Base-by-base conservation (phyloP, 1,284 basidiomycete species). In the Tilletia indica region DNA sequence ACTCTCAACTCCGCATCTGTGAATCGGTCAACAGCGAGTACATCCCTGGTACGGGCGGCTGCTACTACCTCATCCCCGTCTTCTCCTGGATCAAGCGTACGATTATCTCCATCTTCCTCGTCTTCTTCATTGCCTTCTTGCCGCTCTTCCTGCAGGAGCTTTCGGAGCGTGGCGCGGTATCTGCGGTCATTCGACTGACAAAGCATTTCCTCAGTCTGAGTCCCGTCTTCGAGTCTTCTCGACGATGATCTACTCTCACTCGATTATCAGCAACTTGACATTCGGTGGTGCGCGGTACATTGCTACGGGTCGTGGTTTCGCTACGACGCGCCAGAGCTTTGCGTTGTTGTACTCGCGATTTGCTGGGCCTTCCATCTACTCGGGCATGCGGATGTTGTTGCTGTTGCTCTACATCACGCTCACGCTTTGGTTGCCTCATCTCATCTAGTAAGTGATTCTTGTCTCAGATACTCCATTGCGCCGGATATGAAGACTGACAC, bases 271-370 rank as follows among this genome's bases (percentile, higher is more conserved):
- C 70, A 84, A 84, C 73, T 72, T 84, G 77, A 82, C 82, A 42
- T 84, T 84, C 39, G 82, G 82, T 72, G 82, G 82, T 72, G 82
- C 82, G n/a, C 80, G 82, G 21, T 84, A 84, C 78, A 84, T 84
- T 74, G 82, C 82, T 67, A 84, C 82, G 0, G 82, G 82, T 42
- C 80, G 82, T 74, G 82, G 82, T 69, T 84, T 84, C 71, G 82
- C 82, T 45, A 84, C 82, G 1, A 84, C 82, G 19, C 77, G 82
- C 8, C 78, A 81, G 73, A 80, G 77, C 71, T 84, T 84, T 66
- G 78, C 82, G 42, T 70, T 83, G 71, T 78, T 84, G 31, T 84
- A 82, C 79, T 80, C 78, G 51, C 82, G 82, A 61, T 84, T 84
- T 69, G 82, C 82, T 25, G 82, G 82, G 16, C 82, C 82, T 5